Evolutionary conservation across 2,329 filamentous ascomycete species (phyloP).

Genomic region (Ophiocordyceps polyrhachis-furcata): DNA sequence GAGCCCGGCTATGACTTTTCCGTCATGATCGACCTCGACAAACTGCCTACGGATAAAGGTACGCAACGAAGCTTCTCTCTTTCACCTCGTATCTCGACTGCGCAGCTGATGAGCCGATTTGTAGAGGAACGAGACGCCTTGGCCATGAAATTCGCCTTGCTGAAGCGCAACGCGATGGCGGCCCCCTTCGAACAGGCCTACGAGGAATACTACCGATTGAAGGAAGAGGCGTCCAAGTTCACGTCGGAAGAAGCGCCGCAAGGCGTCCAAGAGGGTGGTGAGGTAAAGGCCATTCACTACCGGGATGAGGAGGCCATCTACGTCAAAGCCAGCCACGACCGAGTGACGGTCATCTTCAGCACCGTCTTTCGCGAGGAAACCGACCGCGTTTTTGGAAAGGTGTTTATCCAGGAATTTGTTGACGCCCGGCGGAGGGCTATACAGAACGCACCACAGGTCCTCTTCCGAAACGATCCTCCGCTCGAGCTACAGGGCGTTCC

Average conservation of each 20-base stretch:
- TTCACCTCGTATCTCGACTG: too few relatives aligned
- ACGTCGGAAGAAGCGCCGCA: constrained; percentile 88
- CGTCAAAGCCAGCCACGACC: constrained; percentile 91
- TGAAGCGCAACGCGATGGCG: constrained; percentile 98
- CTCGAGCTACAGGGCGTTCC: constrained; percentile 76
- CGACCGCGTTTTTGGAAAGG: constrained; percentile 90
- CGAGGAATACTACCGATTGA: constrained; percentile 70
- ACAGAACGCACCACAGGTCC: constrained; percentile 93
- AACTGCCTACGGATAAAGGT: constrained; percentile 65
- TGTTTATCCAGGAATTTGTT: constrained; percentile 97
- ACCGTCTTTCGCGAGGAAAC: constrained; percentile 97
- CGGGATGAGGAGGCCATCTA: constrained; percentile 98
- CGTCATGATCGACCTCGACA: constrained; percentile 72
- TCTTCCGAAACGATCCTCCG: constrained; percentile 88
- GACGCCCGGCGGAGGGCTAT: constrained; percentile 88
- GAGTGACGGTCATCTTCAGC: constrained; percentile 97
- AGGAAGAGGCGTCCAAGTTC: constrained; percentile 79
- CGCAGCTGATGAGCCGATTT: neutral
- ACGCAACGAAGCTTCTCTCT: constrained; percentile 1
- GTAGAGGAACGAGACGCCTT: constrained; percentile 71
- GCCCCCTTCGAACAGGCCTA: constrained; percentile 96
- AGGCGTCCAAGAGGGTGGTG: constrained; percentile 71
- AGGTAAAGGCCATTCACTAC: constrained; percentile 94
- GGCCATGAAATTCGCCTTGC: constrained; percentile 66
- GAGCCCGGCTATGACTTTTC: constrained; percentile 96